phyloP scores from a whole-genome alignment of 2,329 filamentous ascomycete genomes.

The Venturia aucupariae region DNA sequence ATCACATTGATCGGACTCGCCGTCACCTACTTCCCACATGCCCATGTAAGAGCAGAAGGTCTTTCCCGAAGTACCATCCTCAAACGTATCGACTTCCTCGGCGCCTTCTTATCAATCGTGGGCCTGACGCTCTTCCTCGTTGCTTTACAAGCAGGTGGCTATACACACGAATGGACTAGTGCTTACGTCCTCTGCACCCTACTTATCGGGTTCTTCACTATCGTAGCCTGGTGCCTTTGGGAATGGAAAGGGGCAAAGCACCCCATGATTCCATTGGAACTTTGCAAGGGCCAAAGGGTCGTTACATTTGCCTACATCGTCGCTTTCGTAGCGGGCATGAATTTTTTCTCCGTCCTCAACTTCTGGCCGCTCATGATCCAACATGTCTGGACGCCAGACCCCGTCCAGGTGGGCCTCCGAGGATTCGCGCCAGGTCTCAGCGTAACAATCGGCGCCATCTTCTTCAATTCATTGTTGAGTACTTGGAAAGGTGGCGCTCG shows the following conservation, averaged over 20 bases:
- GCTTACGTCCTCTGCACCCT: slow-evolving; percentile 68
- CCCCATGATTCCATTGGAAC: slow-evolving; percentile 31
- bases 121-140: slow-evolving; percentile 80
- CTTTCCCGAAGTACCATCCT: slow-evolving; percentile 24
- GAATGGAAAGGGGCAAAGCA: slow-evolving; percentile 30
- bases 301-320: slow-evolving; percentile 25
- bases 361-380: slow-evolving; percentile 26
- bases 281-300: slow-evolving; percentile 27
- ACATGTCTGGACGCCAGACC: slow-evolving; percentile 23
- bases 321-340: slow-evolving; percentile 29
- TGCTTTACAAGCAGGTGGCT: slow-evolving; percentile 75
- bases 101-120: slow-evolving; percentile 57
- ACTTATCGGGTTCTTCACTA: slow-evolving; percentile 57
- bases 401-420: slow-evolving; percentile 25
- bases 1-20: slow-evolving; percentile 24
- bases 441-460: slow-evolving; percentile 23
- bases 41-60: slow-evolving; percentile 25
- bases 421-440: slow-evolving; percentile 22
- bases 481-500: slow-evolving; percentile 21
- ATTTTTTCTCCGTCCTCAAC: slow-evolving; percentile 24
- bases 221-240: slow-evolving; percentile 34
- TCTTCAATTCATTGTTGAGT: slow-evolving; percentile 24
- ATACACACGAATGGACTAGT: slow-evolving; percentile 65
- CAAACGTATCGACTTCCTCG: slow-evolving; percentile 52
- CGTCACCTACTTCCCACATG: slow-evolving; percentile 26